These are phyloP conservation scores for Rhodotorula sp. DNA, from an alignment of 1,284 basidiomycete species.

Conservation along the genomic window DNA sequence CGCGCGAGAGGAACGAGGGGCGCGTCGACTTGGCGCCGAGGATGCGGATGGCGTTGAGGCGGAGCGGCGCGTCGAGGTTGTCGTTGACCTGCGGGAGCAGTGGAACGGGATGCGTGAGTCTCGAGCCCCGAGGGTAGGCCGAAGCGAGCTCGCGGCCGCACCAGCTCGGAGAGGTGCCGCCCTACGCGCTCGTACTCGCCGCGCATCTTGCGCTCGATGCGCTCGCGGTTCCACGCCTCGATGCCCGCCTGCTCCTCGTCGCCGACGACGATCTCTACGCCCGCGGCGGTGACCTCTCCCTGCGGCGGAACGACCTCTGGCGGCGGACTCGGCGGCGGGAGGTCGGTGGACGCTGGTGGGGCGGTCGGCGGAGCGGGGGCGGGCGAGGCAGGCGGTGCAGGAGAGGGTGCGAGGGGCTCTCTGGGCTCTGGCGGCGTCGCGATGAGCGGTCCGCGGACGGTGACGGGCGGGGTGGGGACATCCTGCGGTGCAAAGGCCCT, in stretches of 20 bases:
- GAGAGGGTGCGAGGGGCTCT: neutral
- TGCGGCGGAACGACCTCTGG: slow-evolving; percentile 1
- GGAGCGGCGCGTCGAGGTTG: slow-evolving; percentile 63
- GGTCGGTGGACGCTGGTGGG: neutral
- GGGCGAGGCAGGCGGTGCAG: slow-evolving; percentile 1
- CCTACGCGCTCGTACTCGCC: slow-evolving; percentile 77
- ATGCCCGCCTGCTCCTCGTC: slow-evolving; percentile 56
- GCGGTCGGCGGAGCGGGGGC: neutral
- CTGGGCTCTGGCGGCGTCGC: slow-evolving; percentile 11
- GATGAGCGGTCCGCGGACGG: slow-evolving; percentile 24
- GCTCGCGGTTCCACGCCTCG: slow-evolving; percentile 67
- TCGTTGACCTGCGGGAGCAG: slow-evolving; percentile 60
- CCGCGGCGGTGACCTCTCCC: slow-evolving; percentile 12
- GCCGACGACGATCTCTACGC: slow-evolving; percentile 32
- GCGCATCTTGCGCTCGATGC: slow-evolving; percentile 64
- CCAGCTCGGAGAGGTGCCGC: slow-evolving; percentile 68
- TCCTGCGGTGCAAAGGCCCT: slow-evolving; percentile 20
- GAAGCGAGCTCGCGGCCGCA: slow-evolving; percentile 46
- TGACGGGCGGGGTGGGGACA: slow-evolving; percentile 1
- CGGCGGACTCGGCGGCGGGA: slow-evolving; percentile 9
- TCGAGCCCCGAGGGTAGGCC: neutral
- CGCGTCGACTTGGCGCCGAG: slow-evolving; percentile 74
- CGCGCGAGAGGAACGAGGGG: slow-evolving; percentile 71
- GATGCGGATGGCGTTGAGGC: slow-evolving; percentile 74
- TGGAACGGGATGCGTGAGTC: neutral